These are phyloP conservation scores for Monosporascus cannonballus DNA, from an alignment of 2,329 filamentous ascomycete species.

Conservation along the genomic window DNA sequence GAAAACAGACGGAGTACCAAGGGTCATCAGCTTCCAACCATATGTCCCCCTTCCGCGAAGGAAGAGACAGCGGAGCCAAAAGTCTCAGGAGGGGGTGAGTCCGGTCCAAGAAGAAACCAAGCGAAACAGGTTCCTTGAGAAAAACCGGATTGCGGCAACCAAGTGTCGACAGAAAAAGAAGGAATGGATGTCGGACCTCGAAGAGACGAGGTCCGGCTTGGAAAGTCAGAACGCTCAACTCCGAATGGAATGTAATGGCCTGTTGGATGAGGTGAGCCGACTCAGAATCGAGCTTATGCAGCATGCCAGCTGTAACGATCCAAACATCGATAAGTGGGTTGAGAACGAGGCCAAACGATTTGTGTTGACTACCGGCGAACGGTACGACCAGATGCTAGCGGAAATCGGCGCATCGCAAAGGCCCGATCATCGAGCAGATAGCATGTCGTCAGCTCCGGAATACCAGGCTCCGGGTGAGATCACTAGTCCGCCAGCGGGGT, in stretches of 20 bases:
- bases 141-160: slow-evolving; percentile 66
- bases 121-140: slow-evolving; percentile 55
- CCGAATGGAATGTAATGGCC: slow-evolving; percentile 34
- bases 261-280: slow-evolving; percentile 38
- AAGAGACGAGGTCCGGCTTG: slow-evolving; percentile 37
- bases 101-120: slow-evolving; percentile 32
- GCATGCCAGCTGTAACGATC: slow-evolving; percentile 46
- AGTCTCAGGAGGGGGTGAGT: slow-evolving; percentile 12
- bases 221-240: slow-evolving; percentile 39
- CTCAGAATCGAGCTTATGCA: slow-evolving; percentile 47
- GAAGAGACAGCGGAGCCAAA: slow-evolving; percentile 18
- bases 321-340: slow-evolving; percentile 48
- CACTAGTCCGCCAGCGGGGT: slow-evolving; percentile 5
- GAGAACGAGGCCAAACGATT: slow-evolving; percentile 45
- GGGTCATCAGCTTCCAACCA: not conserved
- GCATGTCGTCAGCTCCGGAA: slow-evolving; percentile 11
- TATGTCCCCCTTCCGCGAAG: slow-evolving; percentile 10
- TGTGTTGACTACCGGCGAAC: slow-evolving; percentile 30
- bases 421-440: slow-evolving; percentile 5
- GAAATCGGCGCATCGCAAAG: slow-evolving; percentile 5
- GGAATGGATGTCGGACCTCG: slow-evolving; percentile 43
- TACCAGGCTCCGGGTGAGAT: slow-evolving; percentile 9
- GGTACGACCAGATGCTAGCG: slow-evolving; percentile 23
- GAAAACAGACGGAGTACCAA: not conserved
- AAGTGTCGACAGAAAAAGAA: slow-evolving; percentile 68